Evolutionary conservation across 1,284 basidiomycete genomes (phyloP).

Genomic region (Tausonia pullulans): DNA sequence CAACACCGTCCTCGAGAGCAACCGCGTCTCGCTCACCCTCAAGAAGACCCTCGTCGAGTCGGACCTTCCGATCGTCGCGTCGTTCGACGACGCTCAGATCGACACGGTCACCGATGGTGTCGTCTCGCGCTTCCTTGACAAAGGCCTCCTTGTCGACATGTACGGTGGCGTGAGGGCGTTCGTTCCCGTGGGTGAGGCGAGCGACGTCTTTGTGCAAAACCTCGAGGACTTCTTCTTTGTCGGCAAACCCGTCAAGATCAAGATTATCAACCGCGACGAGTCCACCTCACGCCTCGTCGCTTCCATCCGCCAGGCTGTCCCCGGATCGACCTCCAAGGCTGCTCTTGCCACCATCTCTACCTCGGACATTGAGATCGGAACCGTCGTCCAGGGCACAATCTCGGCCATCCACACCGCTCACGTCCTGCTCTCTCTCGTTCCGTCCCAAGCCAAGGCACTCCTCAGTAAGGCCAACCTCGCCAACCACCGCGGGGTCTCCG

Average conservation of each 20-base stretch:
- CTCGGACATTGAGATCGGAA: conserved; percentile 61
- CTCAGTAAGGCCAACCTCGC: conserved; percentile 79
- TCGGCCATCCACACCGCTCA: conserved; percentile 76
- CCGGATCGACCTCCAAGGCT: conserved; percentile 35
- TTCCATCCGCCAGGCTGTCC: conserved; percentile 72
- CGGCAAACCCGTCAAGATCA: conserved; percentile 78
- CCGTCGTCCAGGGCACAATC: conserved; percentile 57
- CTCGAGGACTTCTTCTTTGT: conserved; percentile 59
- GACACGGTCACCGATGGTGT: conserved; percentile 67
- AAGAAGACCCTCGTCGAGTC: conserved; percentile 87
- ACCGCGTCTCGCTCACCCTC: conserved; percentile 74
- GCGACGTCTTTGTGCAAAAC: conserved; percentile 52
- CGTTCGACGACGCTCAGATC: conserved; percentile 51
- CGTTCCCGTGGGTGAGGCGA: conserved; percentile 68
- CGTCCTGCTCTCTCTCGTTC: conserved; percentile 57
- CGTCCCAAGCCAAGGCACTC: conserved; percentile 63
- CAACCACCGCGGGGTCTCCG: conserved; percentile 56
- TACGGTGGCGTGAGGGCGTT: conserved; percentile 81
- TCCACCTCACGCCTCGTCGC: conserved; percentile 61
- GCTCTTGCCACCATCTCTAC: conserved; percentile 46
- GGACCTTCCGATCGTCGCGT: conserved; percentile 55
- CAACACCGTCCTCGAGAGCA: conserved; percentile 66
- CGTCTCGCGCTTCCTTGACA: conserved; percentile 67
- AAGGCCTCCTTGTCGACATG: conserved; percentile 71
- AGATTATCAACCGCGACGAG: conserved; percentile 60